These are phyloP conservation scores for Didymella keratinophila DNA, from an alignment of 2,329 filamentous ascomycete genomes.

Conservation along the genomic window DNA sequence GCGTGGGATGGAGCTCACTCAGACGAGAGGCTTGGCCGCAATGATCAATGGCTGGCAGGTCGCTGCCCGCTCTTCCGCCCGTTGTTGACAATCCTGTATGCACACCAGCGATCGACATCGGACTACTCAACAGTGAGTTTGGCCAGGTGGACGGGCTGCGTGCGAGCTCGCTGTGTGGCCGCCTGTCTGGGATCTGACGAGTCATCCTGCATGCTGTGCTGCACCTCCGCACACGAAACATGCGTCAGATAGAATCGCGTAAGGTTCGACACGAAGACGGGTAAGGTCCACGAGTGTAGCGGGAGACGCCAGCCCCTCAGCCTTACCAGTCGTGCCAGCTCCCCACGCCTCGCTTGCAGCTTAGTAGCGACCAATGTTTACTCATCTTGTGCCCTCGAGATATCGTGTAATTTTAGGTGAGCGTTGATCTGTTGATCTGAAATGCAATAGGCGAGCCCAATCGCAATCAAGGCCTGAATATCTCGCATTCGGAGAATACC, in stretches of 20 bases:
- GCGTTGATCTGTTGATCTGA: conserved; percentile 9
- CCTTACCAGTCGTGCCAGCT: conserved; percentile 27
- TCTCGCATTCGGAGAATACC: conserved; percentile 17
- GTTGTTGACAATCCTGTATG: conserved; percentile 29
- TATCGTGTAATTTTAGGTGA: neutral
- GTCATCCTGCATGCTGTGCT: conserved; percentile 28
- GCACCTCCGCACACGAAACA: conserved; percentile 26
- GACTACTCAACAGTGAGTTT: conserved; percentile 26
- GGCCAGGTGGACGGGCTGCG: conserved; percentile 11
- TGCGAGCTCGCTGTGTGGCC: conserved; percentile 11
- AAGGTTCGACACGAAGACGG: conserved; percentile 24
- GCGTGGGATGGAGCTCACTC: conserved; percentile 33
- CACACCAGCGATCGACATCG: conserved; percentile 30
- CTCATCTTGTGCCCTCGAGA: neutral
- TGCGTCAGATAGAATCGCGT: conserved; percentile 24
- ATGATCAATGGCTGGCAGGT: conserved; percentile 15
- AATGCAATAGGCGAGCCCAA: conserved; percentile 5
- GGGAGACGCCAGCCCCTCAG: conserved; percentile 29
- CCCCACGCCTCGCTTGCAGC: conserved; percentile 25
- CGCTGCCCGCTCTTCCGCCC: conserved; percentile 34
- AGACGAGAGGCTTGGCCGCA: conserved; percentile 31
- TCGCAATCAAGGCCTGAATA: neutral
- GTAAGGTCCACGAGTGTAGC: conserved; percentile 22
- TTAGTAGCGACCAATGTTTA: conserved; percentile 10
- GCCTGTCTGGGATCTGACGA: conserved; percentile 19